Evolutionary conservation across 2,329 filamentous ascomycete species (phyloP).

Genomic region (Phyllosticta citribraziliensis): DNA sequence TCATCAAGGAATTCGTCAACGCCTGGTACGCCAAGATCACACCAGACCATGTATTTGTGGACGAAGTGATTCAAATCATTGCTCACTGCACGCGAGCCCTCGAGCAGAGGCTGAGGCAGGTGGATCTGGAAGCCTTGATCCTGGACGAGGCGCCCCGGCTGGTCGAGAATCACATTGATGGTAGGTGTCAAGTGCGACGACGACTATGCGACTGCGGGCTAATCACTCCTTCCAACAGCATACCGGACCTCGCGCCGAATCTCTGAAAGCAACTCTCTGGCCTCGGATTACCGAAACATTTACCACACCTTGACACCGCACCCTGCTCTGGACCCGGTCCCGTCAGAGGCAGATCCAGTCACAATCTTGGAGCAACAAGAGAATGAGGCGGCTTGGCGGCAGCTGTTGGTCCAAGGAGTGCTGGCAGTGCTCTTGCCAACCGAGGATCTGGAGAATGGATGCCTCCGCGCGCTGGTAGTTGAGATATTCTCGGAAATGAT

Average conservation of each 20-base stretch:
- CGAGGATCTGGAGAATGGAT: slow-evolving; percentile 83
- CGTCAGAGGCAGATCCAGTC: slow-evolving; percentile 43
- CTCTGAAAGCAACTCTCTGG: slow-evolving; percentile 48
- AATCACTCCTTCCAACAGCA: slow-evolving; percentile 39
- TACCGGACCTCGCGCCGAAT: slow-evolving; percentile 59
- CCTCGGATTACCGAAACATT: slow-evolving; percentile 53
- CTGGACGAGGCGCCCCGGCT: slow-evolving; percentile 82
- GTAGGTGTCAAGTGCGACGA: slow-evolving; percentile 40
- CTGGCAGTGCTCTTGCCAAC: slow-evolving; percentile 79
- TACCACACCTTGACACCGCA: slow-evolving; percentile 81
- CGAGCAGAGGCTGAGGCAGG: slow-evolving; percentile 72
- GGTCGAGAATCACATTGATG: slow-evolving; percentile 67
- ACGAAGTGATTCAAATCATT: slow-evolving; percentile 80
- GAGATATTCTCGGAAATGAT: slow-evolving; percentile 89
- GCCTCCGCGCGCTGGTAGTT: slow-evolving; percentile 69
- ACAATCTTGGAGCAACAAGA: slow-evolving; percentile 53
- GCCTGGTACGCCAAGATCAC: slow-evolving; percentile 92
- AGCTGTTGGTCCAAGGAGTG: slow-evolving; percentile 74
- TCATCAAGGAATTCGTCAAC: slow-evolving; percentile 83
- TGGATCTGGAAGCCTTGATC: slow-evolving; percentile 73
- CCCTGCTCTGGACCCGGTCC: slow-evolving; percentile 70
- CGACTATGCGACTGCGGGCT: slow-evolving; percentile 16
- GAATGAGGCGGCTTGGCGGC: slow-evolving; percentile 76
- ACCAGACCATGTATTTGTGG: slow-evolving; percentile 76
- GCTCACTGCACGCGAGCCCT: slow-evolving; percentile 83